Evolutionary conservation across 441 rosid species (phyloP), one percentile per base, ranked within the genome.

Genomic region (Gossypium davidsonii): DNA sequence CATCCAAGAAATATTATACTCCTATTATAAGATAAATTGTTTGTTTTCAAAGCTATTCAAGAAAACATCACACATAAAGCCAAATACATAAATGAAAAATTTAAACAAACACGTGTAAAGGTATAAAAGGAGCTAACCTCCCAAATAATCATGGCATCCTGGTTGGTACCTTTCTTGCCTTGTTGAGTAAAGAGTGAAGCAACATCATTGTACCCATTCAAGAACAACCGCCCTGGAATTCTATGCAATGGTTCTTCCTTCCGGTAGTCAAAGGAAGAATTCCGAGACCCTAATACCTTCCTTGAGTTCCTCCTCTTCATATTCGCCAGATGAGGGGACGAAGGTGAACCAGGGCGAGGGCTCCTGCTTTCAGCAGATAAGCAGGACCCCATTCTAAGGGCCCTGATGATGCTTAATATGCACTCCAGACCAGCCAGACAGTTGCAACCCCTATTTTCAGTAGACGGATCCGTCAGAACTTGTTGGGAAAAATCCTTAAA

Each of bases 341-440:
- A 79, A 52, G 97, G 98, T 17, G 97, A 84, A 8, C 94, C 94
- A 26, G 97, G 94, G 76, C 80, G 76, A 80, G 98, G 94, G 82
- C 90, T 90, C 88, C 93, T 80, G 89, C 87, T 88, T 79, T 91
- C 98, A 15, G 87, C 82, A 81, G 97, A 90, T 76, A 95, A 87
- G 93, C 99, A 95, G 98, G 98, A 95, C 90, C 99, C 99, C 99
- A 95, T 95, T 83, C 87, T 89, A 14, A 95, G 98, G 97, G 99
- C 98, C 93, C 99, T 92, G 94, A 93, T 82, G 57, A 95, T 88
- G 81, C 82, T 80, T 60, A 93, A 73, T 78, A 95, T 62, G 95
- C 99, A 95, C 84, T 95, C 99, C 97, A 95, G 97, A 88, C 89
- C 96, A 85, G 84, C 97, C 83, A 79, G 69, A 75, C 84, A 89